Base-by-base conservation (phyloP, 169 alveolate genomes). In the Toxoplasma gondii region DNA sequence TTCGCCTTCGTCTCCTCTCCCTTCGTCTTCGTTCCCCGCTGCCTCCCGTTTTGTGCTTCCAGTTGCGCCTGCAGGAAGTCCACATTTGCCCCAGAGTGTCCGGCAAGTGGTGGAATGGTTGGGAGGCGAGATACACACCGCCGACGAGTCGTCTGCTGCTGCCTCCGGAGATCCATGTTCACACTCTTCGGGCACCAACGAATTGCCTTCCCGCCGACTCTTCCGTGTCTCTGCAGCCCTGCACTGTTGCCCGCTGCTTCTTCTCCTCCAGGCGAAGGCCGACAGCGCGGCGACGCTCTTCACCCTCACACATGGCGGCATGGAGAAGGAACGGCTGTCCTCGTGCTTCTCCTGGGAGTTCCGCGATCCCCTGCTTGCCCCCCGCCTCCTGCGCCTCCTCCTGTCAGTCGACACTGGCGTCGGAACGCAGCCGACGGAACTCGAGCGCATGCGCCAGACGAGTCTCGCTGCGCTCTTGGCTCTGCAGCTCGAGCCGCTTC, bases 61-160 rank as follows among this genome's bases (percentile, higher is more conserved):
- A 0, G 31, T n/a, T 64, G 69, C 90, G 5, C 69, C 54, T 1
- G 43, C 69, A 17, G 90, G 90, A 5, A 67, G 69, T 2, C 90
- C 69, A 41, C 1, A 36, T 29, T 67, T 82, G 58, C 90, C 90
- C 5, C 90, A 82, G 90, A 82, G 90, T 27, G 67, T 82, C 27
- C 64, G 64, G 67, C 90, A 82, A 24, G 90, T 82, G 5, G 90
- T 44, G 17, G 90, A 82, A 67, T 82, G 90, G 90, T 49, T 82
- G 38, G 17, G n/a, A 38, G 90, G 90, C 2, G 67, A 22, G 90
- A 82, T 82, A 1, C 90, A 82, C 67, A 31, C 41, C 53, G 27
- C 38, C 36, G 90, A 82, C 64, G 90, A 82, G 34, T 29, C 69
- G 67, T 7, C 90, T 12, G 2, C 34, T 64, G 34, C 5, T 9